Evolutionary conservation across 1,284 basidiomycete species (phyloP), one percentile per base, ranked within the genome.

Genomic region (Rhodotorula sp.): DNA sequence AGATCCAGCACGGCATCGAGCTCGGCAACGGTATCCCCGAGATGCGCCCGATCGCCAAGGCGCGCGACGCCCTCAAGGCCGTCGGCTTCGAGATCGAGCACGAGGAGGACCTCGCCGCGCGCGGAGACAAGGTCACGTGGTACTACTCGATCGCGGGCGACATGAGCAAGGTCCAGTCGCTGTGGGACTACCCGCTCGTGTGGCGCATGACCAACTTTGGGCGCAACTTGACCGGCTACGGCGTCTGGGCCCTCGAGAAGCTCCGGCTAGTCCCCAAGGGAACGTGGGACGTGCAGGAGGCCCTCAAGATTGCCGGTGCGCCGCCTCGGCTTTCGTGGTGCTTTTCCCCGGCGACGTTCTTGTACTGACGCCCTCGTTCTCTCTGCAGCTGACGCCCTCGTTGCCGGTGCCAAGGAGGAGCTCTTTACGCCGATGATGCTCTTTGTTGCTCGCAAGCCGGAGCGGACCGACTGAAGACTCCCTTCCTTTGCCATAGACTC

Each of bases 11-110:
- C 84, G 88, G 80, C 15, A 81, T 81, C 69, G 80, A 85, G 80
- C 65, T 97, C 66, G 95, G 95, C 58, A 94, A 96, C 80, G 95
- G 96, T 75, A 98, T 99, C 79, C 93, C 95, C 29, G 93, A 97
- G 84, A 97, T 99, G 95, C 89, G 95, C 29, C 87, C 87, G 46
- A 84, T 95, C 66, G 80, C 83, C 56, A 82, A 85, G 67, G 89
- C 93, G 3, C 87, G 91, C 71, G 81, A 89, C 70, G 96, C 95
- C 0, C 82, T 99, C 74, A 84, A 87, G 79, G 85, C 84, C 5
- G 94, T 97, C 70, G 95, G 95, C 33, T 95, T 98, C 84, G 82
- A 89, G 80, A 87, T 99, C 74, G 85, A 91, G 77, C 89, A 92
- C 79, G 94, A 97, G 80, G 95, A 98, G 79, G 95, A 99, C 81